Conservation (phyloP, 352 stramenopile genomes). For the Pythium brassicae region DNA sequence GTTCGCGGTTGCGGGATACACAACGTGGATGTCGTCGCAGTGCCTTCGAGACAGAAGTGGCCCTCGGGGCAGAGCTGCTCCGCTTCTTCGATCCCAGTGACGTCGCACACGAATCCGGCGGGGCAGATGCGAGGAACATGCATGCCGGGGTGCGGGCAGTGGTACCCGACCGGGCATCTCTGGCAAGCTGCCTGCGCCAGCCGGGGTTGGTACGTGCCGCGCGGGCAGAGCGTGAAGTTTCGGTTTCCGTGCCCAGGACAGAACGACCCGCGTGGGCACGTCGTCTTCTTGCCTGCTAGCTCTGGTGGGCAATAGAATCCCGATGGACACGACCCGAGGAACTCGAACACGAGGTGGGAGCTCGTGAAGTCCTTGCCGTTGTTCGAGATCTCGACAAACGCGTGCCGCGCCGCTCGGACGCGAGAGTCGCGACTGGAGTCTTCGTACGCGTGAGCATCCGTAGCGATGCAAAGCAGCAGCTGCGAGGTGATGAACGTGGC, state of each 20-base stretch:
- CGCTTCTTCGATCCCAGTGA: conserved; percentile 88
- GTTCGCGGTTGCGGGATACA: conserved; percentile 56
- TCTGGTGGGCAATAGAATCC: conserved; percentile 86
- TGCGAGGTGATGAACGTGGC: conserved; percentile 87
- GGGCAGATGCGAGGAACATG: conserved; percentile 93
- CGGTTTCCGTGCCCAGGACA: conserved; percentile 71
- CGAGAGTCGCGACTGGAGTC: conserved; percentile 21
- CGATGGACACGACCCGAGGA: conserved; percentile 75
- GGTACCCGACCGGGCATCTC: conserved; percentile 92
- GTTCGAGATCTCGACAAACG: conserved; percentile 91
- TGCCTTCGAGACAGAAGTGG: conserved; percentile 95
- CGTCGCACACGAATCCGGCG: conserved; percentile 93
- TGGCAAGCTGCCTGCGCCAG: conserved; percentile 79
- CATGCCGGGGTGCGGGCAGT: conserved; percentile 92
- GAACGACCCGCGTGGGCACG: conserved; percentile 72
- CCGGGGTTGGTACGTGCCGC: conserved; percentile 92
- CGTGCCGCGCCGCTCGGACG: conserved; percentile 13
- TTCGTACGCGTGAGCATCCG: conserved; percentile 30
- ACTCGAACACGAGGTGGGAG: conserved; percentile 70
- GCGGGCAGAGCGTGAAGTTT: conserved; percentile 94
- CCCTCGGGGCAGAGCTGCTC: conserved; percentile 94
- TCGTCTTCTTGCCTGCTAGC: conserved; percentile 30
- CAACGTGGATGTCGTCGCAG: conserved; percentile 89
- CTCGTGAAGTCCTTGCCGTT: conserved; percentile 93
- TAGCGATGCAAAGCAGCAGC: conserved; percentile 89